phyloP scores from a whole-genome alignment of 192 early-diverging fungal genomes.

The Neocallimastix lanati region DNA sequence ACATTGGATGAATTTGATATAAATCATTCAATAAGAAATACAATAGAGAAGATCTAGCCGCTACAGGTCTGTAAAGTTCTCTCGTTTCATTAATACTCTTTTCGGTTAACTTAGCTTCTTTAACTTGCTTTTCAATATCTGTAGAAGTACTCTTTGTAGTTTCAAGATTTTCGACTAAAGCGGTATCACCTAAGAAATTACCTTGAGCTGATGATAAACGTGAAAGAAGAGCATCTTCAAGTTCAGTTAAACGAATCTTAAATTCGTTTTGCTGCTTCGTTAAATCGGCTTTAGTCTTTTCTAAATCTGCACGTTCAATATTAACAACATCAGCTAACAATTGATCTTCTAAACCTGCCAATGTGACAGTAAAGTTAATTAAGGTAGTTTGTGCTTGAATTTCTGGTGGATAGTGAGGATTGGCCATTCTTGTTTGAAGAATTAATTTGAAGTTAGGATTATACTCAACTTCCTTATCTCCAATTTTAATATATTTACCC shows the following conservation, averaged over 20 bases:
- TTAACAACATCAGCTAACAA: slow-evolving; percentile 47
- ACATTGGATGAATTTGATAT: slow-evolving; percentile 52
- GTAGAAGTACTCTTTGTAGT: slow-evolving; percentile 41
- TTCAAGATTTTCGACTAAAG: slow-evolving; percentile 43
- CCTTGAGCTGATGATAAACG: slow-evolving; percentile 39
- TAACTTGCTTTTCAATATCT: slow-evolving; percentile 44
- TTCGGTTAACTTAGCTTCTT: slow-evolving; percentile 44
- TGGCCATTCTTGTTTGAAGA: slow-evolving; percentile 36
- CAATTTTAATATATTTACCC: slow-evolving; percentile 44
- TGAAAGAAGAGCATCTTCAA: slow-evolving; percentile 40
- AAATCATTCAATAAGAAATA: slow-evolving; percentile 47
- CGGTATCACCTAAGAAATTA: slow-evolving; percentile 46
- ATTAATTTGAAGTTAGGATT: slow-evolving; percentile 40
- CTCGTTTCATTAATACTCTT: slow-evolving; percentile 51
- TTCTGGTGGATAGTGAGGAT: slow-evolving; percentile 49
- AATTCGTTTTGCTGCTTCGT: slow-evolving; percentile 54
- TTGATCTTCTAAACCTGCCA: slow-evolving; percentile 43
- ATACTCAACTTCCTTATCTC: slow-evolving; percentile 52
- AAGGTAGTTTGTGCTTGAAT: slow-evolving; percentile 47
- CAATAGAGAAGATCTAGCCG: slow-evolving; percentile 36
- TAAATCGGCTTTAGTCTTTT: slow-evolving; percentile 38
- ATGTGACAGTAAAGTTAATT: slow-evolving; percentile 48
- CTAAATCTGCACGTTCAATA: slow-evolving; percentile 43
- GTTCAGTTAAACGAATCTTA: slow-evolving; percentile 40
- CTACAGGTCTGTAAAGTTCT: slow-evolving; percentile 43